A percentile compares a stretch with the other conserved stretches of the same genome.
Conservation (phyloP, 768 basidiomycete species). For the Boletus bicolor region DNA sequence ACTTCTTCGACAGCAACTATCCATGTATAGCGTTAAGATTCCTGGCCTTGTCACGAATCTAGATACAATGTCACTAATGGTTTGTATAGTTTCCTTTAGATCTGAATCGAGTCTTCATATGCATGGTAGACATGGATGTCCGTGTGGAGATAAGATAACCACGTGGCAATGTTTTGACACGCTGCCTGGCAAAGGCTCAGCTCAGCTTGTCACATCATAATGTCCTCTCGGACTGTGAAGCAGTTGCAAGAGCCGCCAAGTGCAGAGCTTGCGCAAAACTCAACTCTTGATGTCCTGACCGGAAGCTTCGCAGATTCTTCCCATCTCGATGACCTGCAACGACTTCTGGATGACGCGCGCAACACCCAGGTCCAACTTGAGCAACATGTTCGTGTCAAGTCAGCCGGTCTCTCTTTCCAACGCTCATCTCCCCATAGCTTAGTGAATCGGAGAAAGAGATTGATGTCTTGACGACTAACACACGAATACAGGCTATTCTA, state of each 20-base stretch:
- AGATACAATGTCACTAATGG: too few species aligned
- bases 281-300: slow-evolving; percentile 41
- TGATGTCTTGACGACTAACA: slow-evolving; percentile 44
- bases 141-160: slow-evolving; percentile 22
- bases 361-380: slow-evolving; percentile 39
- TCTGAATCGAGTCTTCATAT: too few species aligned
- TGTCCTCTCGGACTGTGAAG: slow-evolving; percentile 46
- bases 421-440: slow-evolving; percentile 49
- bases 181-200: not conserved
- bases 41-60: too few species aligned
- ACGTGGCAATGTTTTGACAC: slow-evolving; percentile 16
- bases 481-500: slow-evolving; percentile 44
- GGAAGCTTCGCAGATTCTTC: slow-evolving; percentile 45
- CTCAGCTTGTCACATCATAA: slow-evolving; percentile 6
- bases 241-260: slow-evolving; percentile 50
- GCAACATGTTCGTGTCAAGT: slow-evolving; percentile 40
- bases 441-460: slow-evolving; percentile 48
- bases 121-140: too few species aligned
- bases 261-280: slow-evolving; percentile 36
- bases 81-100: too few species aligned
- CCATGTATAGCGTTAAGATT: too few species aligned
- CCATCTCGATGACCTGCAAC: slow-evolving; percentile 48
- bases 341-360: slow-evolving; percentile 42
- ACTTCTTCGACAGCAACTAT: too few species aligned
- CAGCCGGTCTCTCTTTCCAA: slow-evolving; percentile 13